phyloP scores from a whole-genome alignment of 768 basidiomycete genomes.

The Psilocybe azurescens region DNA sequence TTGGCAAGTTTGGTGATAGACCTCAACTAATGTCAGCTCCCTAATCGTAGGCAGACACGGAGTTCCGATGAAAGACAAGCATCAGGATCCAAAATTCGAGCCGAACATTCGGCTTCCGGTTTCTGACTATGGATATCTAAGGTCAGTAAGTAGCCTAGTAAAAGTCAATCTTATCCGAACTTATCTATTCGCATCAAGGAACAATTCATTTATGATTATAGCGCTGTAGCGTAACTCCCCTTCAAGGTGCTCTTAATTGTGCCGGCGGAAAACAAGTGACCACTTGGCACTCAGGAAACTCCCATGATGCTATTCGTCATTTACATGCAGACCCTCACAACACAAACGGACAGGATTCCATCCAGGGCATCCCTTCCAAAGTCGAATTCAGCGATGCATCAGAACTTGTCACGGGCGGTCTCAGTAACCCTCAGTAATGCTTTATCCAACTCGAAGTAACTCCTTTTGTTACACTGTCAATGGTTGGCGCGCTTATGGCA shows the following conservation, averaged over 20 bases:
- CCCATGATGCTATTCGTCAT: constrained; percentile 18
- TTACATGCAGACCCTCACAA: constrained; percentile 13
- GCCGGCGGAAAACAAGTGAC: constrained; percentile 22
- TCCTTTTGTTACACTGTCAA: constrained; percentile 24
- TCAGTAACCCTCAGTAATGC: constrained; percentile 14
- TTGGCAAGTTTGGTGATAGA: neutral
- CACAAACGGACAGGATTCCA: constrained; percentile 13
- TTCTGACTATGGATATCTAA: neutral
- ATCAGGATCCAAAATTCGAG: neutral
- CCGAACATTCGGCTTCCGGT: neutral
- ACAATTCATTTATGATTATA: constrained; percentile 14
- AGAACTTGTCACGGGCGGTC: constrained; percentile 24
- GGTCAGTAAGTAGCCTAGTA: constrained; percentile 1
- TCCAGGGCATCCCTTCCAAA: constrained; percentile 15
- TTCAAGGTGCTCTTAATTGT: neutral
- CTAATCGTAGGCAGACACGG: neutral
- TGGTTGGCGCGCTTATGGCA: constrained; percentile 24
- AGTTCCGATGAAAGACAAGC: constrained; percentile 1
- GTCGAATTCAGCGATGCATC: constrained; percentile 19
- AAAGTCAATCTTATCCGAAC: constrained; percentile 12
- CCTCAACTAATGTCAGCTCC: neutral
- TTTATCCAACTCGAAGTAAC: constrained; percentile 19
- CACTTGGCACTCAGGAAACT: constrained; percentile 1
- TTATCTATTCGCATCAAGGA: constrained; percentile 18
- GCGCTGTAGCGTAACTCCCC: neutral